These are phyloP conservation scores for Ilyonectria mors-panacis DNA, from an alignment of 2,329 filamentous ascomycete species.

Conservation along the genomic window DNA sequence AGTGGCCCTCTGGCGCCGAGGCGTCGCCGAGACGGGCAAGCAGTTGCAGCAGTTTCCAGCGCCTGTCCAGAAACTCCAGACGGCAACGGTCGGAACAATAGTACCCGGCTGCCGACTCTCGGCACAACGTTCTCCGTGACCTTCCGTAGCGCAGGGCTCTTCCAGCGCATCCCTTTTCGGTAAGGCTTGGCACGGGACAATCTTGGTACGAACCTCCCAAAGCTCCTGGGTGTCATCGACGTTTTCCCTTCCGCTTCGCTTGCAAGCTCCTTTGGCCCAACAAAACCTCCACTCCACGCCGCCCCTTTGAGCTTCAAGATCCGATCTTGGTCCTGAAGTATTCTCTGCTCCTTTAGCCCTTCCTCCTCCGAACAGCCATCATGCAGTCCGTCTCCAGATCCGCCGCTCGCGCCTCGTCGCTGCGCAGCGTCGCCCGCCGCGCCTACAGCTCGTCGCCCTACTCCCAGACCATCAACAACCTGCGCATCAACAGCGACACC, in stretches of 20 bases:
- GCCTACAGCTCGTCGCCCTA: slow-evolving; percentile 84
- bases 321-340: slow-evolving; percentile 23
- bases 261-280: slow-evolving; percentile 37
- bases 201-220: slow-evolving; percentile 50
- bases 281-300: slow-evolving; percentile 25
- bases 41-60: slow-evolving; percentile 4
- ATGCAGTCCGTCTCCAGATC: slow-evolving; percentile 90
- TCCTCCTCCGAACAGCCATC: slow-evolving; percentile 52
- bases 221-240: slow-evolving; percentile 46
- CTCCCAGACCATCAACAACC: slow-evolving; percentile 82
- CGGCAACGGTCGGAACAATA: slow-evolving; percentile 45
- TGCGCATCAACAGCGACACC: slow-evolving; percentile 93
- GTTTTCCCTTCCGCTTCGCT: slow-evolving; percentile 41
- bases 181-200: slow-evolving; percentile 49
- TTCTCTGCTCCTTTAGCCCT: slow-evolving; percentile 29
- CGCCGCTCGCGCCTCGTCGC: slow-evolving; percentile 77
- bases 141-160: slow-evolving; percentile 45
- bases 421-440: slow-evolving; percentile 76
- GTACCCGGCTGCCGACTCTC: slow-evolving; percentile 37
- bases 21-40: slow-evolving; percentile 15
- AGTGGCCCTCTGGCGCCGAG: slow-evolving; percentile 26
- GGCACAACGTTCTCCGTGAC: slow-evolving; percentile 47
- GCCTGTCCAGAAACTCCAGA: slow-evolving; percentile 13
- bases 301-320: slow-evolving; percentile 29
- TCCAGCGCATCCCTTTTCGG: slow-evolving; percentile 41